Evolutionary conservation across 768 basidiomycete genomes (phyloP).

Genomic region (Ramaria rubella): DNA sequence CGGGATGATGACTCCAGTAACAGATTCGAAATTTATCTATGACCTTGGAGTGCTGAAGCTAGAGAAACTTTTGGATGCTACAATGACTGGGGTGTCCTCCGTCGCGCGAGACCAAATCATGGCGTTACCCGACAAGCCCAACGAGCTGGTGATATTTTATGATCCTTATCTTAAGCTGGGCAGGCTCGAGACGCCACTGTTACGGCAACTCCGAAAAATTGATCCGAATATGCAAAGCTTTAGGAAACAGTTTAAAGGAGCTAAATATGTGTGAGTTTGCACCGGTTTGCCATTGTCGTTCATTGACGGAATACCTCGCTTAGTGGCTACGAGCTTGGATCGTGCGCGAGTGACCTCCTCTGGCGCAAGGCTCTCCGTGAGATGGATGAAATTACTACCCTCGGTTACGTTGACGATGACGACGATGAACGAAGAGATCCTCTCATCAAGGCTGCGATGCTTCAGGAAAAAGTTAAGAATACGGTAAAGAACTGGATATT

Average conservation of each 20-base stretch:
- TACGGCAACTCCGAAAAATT: constrained; percentile 41
- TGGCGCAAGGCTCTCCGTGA: constrained; percentile 53
- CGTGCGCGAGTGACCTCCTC: constrained; percentile 62
- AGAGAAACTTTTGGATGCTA: constrained; percentile 34
- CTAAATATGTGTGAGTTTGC: constrained; percentile 31
- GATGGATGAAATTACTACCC: constrained; percentile 22
- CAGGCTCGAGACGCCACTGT: constrained; percentile 34
- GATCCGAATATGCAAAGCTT: constrained; percentile 35
- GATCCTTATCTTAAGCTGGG: constrained; percentile 29
- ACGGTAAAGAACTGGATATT: constrained; percentile 57
- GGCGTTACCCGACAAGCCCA: constrained; percentile 33
- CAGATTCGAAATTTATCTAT: constrained; percentile 18
- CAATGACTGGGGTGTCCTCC: constrained; percentile 32
- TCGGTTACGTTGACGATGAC: constrained; percentile 20
- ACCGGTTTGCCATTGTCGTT: neutral
- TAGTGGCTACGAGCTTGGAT: constrained; percentile 44
- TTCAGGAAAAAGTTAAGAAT: constrained; percentile 14
- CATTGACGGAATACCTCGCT: constrained; percentile 18
- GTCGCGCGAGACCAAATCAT: constrained; percentile 28
- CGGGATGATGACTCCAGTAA: constrained; percentile 28
- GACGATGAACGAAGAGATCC: constrained; percentile 24
- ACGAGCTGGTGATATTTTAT: constrained; percentile 51
- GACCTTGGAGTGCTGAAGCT: constrained; percentile 31
- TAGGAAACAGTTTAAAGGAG: constrained; percentile 39
- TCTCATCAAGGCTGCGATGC: constrained; percentile 1